phyloP scores from a whole-genome alignment of 305 asterid genomes.

The Solanum hybrid region DNA sequence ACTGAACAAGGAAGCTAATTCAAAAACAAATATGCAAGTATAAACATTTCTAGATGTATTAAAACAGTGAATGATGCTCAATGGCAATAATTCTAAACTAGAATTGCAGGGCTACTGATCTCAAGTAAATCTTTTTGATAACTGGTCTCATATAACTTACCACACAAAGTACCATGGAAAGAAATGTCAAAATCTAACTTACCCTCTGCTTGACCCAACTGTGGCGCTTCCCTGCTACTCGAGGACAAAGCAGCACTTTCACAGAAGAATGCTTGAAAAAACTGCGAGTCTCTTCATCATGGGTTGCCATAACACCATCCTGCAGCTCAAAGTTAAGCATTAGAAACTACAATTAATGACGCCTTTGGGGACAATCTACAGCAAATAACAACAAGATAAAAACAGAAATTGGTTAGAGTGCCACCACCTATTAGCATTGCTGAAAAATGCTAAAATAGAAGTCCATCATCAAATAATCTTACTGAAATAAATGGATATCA shows the following conservation, averaged over 20 bases:
- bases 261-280: constrained; percentile 93
- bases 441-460: background rate
- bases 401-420: background rate
- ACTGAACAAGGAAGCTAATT: background rate
- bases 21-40: background rate
- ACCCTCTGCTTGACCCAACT: constrained; percentile 96
- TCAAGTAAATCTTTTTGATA: background rate
- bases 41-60: background rate
- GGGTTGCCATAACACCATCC: constrained; percentile 99
- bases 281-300: constrained; percentile 95
- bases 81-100: background rate
- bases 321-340: constrained; percentile 17
- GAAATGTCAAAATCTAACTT: constrained; percentile 17
- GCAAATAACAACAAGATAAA: background rate
- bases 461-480: background rate
- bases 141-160: background rate
- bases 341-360: background rate
- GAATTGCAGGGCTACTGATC: background rate
- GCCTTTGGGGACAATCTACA: background rate
- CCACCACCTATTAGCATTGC: background rate
- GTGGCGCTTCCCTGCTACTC: constrained; percentile 94
- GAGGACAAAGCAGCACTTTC: constrained; percentile 91
- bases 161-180: background rate
- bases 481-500: background rate
- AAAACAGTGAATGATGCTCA: background rate